Evolutionary conservation across 306 rosid species (phyloP).

Genomic region (Cucurbita argyrosperma): DNA sequence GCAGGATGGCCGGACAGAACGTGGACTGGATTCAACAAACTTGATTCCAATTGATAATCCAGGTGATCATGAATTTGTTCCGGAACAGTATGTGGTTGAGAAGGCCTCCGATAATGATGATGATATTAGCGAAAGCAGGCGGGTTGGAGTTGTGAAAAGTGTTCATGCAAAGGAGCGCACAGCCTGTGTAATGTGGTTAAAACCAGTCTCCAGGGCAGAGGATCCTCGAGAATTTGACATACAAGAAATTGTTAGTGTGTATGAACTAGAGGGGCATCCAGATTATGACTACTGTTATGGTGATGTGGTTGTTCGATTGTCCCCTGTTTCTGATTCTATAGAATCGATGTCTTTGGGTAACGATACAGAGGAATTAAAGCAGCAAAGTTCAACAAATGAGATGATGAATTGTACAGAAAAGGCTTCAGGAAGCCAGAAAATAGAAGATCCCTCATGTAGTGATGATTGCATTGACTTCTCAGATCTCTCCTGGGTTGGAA

Average conservation of each 20-base stretch:
- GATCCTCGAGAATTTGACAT: slow-evolving; percentile 78
- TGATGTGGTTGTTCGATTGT: slow-evolving; percentile 85
- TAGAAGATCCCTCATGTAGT: slow-evolving; percentile 22
- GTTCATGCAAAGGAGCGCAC: slow-evolving; percentile 90
- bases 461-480: slow-evolving; percentile 39
- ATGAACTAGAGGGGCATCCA: slow-evolving; percentile 93
- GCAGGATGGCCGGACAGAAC: slow-evolving; percentile 77
- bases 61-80: slow-evolving; percentile 96
- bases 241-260: slow-evolving; percentile 91
- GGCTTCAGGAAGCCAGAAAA: slow-evolving; percentile 20
- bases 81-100: slow-evolving; percentile 92
- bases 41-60: slow-evolving; percentile 82
- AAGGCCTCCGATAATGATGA: slow-evolving; percentile 70
- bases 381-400: slow-evolving; percentile 29
- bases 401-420: slow-evolving; percentile 15
- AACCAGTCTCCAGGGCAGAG: slow-evolving; percentile 57
- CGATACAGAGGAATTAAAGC: slow-evolving; percentile 29
- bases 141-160: slow-evolving; percentile 92
- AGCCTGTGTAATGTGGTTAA: slow-evolving; percentile 86
- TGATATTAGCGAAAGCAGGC: slow-evolving; percentile 47
- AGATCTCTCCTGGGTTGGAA: slow-evolving; percentile 96
- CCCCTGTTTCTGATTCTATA: slow-evolving; percentile 44
- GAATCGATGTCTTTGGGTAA: slow-evolving; percentile 31
- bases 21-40: slow-evolving; percentile 35
- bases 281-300: slow-evolving; percentile 97